A percentile compares a stretch with the other conserved stretches of the same genome.
These are phyloP conservation scores for Hypoxylon sp. DNA, from an alignment of 2,329 filamentous ascomycete genomes.

Conservation along the genomic window DNA sequence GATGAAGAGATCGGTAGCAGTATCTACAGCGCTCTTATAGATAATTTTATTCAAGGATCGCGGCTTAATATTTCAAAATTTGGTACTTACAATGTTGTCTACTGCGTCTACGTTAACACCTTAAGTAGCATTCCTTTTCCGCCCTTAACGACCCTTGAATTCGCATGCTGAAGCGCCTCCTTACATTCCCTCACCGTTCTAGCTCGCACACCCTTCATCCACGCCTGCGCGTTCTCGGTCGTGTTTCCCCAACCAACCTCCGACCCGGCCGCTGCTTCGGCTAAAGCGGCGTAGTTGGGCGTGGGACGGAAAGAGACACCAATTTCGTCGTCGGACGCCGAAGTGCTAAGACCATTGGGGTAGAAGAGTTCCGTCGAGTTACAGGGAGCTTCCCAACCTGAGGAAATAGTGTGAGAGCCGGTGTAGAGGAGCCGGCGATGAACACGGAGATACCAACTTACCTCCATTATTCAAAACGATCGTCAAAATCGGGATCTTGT, in stretches of 20 bases:
- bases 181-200: slow-evolving; percentile 41
- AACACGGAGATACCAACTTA: slow-evolving; percentile 47
- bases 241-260: slow-evolving; percentile 37
- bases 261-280: slow-evolving; percentile 48
- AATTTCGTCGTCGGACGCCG: slow-evolving; percentile 48
- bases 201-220: slow-evolving; percentile 46
- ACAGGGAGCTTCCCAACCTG: slow-evolving; percentile 50
- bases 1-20: neutral
- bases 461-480: slow-evolving; percentile 67
- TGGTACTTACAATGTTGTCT: neutral
- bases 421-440: neutral
- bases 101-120: slow-evolving; percentile 40
- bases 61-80: neutral
- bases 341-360: slow-evolving; percentile 42
- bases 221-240: slow-evolving; percentile 13
- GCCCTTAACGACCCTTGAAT: slow-evolving; percentile 34
- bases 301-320: slow-evolving; percentile 50
- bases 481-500: slow-evolving; percentile 63
- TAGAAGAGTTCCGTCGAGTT: slow-evolving; percentile 50
- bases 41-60: neutral
- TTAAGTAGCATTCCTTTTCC: slow-evolving; percentile 48
- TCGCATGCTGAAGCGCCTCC: slow-evolving; percentile 36
- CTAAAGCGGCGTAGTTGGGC: slow-evolving; percentile 49
- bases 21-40: neutral
- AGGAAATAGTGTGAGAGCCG: neutral